phyloP scores from a whole-genome alignment of 148 eudicot species.

The Polygonum aviculare region DNA sequence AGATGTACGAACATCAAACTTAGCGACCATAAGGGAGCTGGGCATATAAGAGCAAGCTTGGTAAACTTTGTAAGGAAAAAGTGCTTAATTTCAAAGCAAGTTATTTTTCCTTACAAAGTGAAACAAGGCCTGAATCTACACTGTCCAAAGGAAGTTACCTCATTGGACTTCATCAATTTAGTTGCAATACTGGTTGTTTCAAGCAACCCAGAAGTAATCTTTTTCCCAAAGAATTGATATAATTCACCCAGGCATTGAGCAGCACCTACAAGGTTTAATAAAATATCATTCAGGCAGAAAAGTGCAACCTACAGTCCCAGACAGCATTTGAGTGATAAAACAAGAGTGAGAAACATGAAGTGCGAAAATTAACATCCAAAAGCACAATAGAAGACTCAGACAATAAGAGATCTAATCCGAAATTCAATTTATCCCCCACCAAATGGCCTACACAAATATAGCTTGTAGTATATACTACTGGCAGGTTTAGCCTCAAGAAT shows the following conservation, averaged over 20 bases:
- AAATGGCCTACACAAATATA: background rate
- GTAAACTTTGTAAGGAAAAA: too few relatives aligned
- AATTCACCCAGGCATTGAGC: conserved; percentile 93
- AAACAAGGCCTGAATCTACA: background rate
- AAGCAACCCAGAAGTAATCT: conserved; percentile 81
- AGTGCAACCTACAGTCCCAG: background rate
- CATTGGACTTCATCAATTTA: conserved; percentile 79
- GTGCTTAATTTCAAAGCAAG: too few relatives aligned
- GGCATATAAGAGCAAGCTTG: background rate
- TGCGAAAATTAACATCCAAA: background rate
- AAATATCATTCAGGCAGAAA: background rate
- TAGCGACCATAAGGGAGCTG: background rate
- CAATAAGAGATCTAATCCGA: background rate
- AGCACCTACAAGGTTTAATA: conserved; percentile 52
- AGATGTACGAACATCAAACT: conserved; percentile 4
- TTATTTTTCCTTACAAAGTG: too few relatives aligned
- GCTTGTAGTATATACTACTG: background rate
- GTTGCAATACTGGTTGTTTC: conserved; percentile 73
- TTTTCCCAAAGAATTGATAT: conserved; percentile 77
- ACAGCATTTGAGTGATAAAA: background rate
- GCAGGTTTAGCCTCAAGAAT: background rate
- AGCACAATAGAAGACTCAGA: background rate
- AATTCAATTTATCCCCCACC: background rate
- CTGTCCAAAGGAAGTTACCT: conserved; percentile 35
- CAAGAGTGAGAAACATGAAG: background rate